Base-by-base conservation (phyloP, 2,329 filamentous ascomycete species). In the Byssothecium circinans region DNA sequence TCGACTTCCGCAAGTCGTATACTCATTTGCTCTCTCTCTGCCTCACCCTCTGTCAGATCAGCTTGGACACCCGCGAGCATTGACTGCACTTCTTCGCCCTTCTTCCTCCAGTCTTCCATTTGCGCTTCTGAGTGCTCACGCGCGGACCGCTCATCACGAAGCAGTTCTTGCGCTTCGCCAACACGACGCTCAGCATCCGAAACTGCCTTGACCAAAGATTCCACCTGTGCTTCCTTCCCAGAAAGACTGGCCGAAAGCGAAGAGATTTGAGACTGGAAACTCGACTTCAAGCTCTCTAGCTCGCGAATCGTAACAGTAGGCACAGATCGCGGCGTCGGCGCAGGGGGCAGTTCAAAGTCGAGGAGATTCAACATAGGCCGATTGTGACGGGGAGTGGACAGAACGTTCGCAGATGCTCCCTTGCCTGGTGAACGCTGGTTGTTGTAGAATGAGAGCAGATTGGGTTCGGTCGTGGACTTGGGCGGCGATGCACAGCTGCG, bases 321-420 rank as follows among this genome's bases (percentile, higher is more conserved):
- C 30, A 97, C 82, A 45, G 90, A 96, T 52, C 92, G 85, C 12
- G 94, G 94, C 0, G 94, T 97, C 2, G 92, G 91, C 58, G 91
- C 85, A 0, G 92, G 90, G n/a, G 91, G 91, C 8, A 97, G 87
- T 62, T 97, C 94, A 66, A 95, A 94, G 71, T 95, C 90, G 38
- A 95, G 82, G 3, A 70, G 53, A 34, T 70, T 68, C 39, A 70
- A 39, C 36, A 69, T 53, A 7, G 68, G 63, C 6, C 66, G 63
- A 33, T 65, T 22, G 66, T 64, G 32, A 54, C 55, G 37, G 66
- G 67, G 19, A 64, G 68, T n/a, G 57, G 47, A n/a, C 64, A 60
- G 11, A 65, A 56, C 36, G 57, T 46, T 29, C 51, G 39, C 10
- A 57, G 49, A 27, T 55, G 55, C 35, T 57, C 61, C 37, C 68